Base-by-base conservation (phyloP, 129 eudicot species). In the Ambrosia trifida region DNA sequence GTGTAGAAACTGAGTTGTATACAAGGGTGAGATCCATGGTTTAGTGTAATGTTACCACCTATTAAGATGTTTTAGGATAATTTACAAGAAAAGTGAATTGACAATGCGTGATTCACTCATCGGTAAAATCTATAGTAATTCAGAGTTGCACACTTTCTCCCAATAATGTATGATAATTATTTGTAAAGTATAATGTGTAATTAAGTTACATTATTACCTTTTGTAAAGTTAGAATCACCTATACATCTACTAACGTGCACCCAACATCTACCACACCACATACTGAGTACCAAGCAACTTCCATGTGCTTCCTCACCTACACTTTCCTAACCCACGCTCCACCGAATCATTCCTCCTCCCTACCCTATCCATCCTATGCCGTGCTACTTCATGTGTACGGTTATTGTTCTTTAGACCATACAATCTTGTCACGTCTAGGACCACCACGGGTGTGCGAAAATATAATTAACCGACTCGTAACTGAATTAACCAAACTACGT, bases 231-330 rank as follows among this genome's bases (percentile, higher is more conserved):
- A 35, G 9, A 64, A 52, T 65, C 3, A 74, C 10, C 28, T 64
- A 74, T 54, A 12, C 28, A 2, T 40, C 66, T 75, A 65, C 20
- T 66, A 74, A 74, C 79, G 79, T 74, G 79, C 72, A 74, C 53
- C 78, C 64, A 62, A 63, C 71, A 74, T 63, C 52, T 47, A 63
- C 65, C 61, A 9, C 44, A 68, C 45, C 18, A 24, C 5, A 3
- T 14, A 10, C 35, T 6, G 2, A 4, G 32, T 31, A 3, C 9
- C 38, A 41, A 38, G 11, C 57, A 54, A 31, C 54, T 16, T 50
- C 71, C 78, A 74, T 74, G 78, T 64, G 78, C 66, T 30, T 57
- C 30, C 43, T 38, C 57, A 52, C 59, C 59, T 52, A 52, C 4
- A 30, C 33, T 20, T 54, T 20, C 24, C 17, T 50, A 50, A 14